Percentiles rank a stretch among this genome's conserved stretches.
Evolutionary conservation across 768 basidiomycete species (phyloP).

Genomic region (Lactarius deliciosus): DNA sequence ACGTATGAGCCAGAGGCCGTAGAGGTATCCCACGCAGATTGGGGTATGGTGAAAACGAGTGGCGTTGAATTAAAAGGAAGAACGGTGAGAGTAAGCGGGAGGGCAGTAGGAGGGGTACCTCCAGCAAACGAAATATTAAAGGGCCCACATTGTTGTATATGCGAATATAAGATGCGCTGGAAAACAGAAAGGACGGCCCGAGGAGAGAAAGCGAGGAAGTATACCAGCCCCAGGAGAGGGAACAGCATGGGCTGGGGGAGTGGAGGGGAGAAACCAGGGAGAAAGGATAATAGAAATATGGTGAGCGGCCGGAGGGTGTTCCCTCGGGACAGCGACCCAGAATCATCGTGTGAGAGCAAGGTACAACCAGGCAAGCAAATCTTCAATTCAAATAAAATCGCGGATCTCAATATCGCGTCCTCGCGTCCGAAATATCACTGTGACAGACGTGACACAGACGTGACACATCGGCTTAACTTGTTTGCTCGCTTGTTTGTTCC

Average conservation of each 20-base stretch:
- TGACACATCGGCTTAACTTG: conserved; percentile 24
- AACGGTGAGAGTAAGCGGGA: conserved; percentile 50
- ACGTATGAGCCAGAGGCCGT: conserved; percentile 45
- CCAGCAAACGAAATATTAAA: conserved; percentile 48
- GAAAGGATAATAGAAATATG: background rate
- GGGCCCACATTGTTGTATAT: conserved; percentile 53
- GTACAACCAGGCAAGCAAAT: background rate
- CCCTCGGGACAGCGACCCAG: conserved; percentile 1
- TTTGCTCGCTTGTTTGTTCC: background rate
- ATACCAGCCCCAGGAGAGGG: conserved; percentile 18
- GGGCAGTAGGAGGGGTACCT: conserved; percentile 36
- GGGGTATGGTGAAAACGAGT: conserved; percentile 47
- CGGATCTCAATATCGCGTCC: background rate
- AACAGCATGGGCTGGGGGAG: conserved; percentile 19
- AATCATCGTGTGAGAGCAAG: conserved; percentile 4
- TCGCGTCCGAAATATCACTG: background rate
- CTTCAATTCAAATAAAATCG: background rate
- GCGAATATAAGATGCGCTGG: conserved; percentile 38
- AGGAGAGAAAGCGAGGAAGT: conserved; percentile 32
- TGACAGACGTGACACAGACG: background rate
- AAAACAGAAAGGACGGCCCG: conserved; percentile 35
- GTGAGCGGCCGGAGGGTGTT: background rate
- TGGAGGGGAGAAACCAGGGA: background rate
- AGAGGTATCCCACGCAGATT: conserved; percentile 38
- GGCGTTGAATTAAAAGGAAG: conserved; percentile 55